phyloP scores from a whole-genome alignment of 2,329 filamentous ascomycete species.

The Trichoderma sp. region DNA sequence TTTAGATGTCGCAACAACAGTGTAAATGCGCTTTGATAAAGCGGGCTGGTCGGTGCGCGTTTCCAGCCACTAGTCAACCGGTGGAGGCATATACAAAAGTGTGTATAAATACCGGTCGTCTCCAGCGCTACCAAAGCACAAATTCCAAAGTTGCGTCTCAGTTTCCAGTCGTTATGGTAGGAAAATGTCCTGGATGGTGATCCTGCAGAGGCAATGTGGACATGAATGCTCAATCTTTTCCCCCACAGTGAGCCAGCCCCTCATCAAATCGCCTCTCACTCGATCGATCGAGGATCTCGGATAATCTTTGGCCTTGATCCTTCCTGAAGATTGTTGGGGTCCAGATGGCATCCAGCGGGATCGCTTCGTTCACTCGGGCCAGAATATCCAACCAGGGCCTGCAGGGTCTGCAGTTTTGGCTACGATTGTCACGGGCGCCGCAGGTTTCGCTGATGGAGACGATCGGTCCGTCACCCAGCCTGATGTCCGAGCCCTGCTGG shows the following conservation, averaged over 20 bases:
- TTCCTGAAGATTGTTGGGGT: not conserved
- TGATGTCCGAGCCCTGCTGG: not conserved
- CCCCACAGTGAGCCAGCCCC: not conserved
- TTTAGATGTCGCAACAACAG: not conserved
- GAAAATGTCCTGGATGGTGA: not conserved
- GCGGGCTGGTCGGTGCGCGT: not conserved
- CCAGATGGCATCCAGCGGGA: not conserved
- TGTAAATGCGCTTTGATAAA: not conserved
- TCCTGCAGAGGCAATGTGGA: not conserved
- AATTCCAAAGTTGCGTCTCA: not conserved
- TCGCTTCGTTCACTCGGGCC: not conserved
- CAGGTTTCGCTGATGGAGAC: not conserved
- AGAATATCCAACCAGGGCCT: not conserved
- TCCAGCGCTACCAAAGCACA: not conserved
- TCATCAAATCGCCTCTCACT: conserved; percentile 6
- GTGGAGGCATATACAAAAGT: not conserved
- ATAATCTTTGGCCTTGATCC: not conserved
- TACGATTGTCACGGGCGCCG: not conserved
- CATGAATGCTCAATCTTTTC: not conserved
- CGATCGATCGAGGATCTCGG: conserved; percentile 14
- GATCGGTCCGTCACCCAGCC: not conserved
- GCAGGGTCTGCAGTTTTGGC: not conserved
- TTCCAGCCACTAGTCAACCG: not conserved
- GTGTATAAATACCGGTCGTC: not conserved
- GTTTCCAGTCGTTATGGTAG: not conserved